These are phyloP conservation scores for Thielaviopsis musarum DNA, from an alignment of 2,329 filamentous ascomycete genomes.

Conservation along the genomic window DNA sequence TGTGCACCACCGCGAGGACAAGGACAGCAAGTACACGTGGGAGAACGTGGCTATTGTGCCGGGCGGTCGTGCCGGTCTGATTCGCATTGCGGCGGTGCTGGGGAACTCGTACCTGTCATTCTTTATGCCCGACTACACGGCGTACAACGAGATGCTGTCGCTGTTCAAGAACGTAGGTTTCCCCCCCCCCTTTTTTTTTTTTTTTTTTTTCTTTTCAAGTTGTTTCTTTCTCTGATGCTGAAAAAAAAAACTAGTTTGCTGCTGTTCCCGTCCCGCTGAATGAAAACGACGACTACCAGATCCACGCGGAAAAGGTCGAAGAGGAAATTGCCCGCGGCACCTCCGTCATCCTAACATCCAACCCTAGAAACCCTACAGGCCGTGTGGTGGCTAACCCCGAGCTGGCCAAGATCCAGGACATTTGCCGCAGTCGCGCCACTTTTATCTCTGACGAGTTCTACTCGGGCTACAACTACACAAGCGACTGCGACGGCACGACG, in stretches of 20 bases:
- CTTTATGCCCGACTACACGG: slow-evolving; percentile 90
- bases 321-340: slow-evolving; percentile 79
- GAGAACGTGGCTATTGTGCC: slow-evolving; percentile 96
- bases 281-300: slow-evolving; percentile 77
- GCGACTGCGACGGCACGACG: slow-evolving; percentile 74
- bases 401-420: slow-evolving; percentile 77
- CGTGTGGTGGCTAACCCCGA: slow-evolving; percentile 73
- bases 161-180: slow-evolving; percentile 67
- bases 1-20: slow-evolving; percentile 73
- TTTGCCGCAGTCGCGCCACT: slow-evolving; percentile 78
- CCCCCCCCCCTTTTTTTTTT: not conserved
- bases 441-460: slow-evolving; percentile 97
- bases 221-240: not conserved
- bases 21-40: slow-evolving; percentile 82
- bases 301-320: slow-evolving; percentile 82
- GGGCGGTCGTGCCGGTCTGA: slow-evolving; percentile 79
- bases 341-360: slow-evolving; percentile 81
- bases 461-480: slow-evolving; percentile 89
- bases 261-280: slow-evolving; percentile 74
- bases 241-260: slow-evolving; percentile 43
- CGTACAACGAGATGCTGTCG: slow-evolving; percentile 94
- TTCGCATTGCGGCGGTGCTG: slow-evolving; percentile 83
- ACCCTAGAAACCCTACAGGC: slow-evolving; percentile 88
- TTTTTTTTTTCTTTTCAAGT: too few relatives aligned
- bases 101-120: slow-evolving; percentile 87